phyloP scores from a whole-genome alignment of 2,329 filamentous ascomycete genomes.

The Penicillium sp. region DNA sequence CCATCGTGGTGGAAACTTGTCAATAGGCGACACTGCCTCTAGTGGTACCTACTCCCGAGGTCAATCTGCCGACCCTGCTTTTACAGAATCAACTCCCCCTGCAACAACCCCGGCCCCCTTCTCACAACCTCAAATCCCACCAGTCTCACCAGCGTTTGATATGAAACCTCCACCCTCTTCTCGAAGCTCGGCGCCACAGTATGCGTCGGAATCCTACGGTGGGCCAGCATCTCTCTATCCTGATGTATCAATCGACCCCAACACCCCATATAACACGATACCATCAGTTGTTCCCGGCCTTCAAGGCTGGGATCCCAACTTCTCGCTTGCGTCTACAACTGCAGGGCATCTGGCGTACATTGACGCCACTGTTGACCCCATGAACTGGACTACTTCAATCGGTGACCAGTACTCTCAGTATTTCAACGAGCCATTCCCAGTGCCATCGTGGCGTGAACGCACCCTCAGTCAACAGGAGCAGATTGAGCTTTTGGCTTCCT shows the following conservation, averaged over 20 bases:
- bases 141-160: constrained; percentile 11
- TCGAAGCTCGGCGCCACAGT: constrained; percentile 17
- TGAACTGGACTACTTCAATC: constrained; percentile 46
- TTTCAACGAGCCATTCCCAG: constrained; percentile 47
- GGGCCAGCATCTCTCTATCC: constrained; percentile 23
- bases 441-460: constrained; percentile 59
- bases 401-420: constrained; percentile 51
- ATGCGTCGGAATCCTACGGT: constrained; percentile 23
- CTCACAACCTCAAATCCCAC: constrained; percentile 19
- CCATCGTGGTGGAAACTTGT: constrained; percentile 28
- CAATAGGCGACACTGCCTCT: constrained; percentile 30
- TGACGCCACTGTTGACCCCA: constrained; percentile 38
- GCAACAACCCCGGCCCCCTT: constrained; percentile 17
- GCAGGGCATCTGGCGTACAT: constrained; percentile 37
- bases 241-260: constrained; percentile 37
- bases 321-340: constrained; percentile 39
- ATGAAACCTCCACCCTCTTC: constrained; percentile 20
- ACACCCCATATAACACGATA: constrained; percentile 42
- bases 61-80: constrained; percentile 35
- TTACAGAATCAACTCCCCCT: constrained; percentile 24
- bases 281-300: constrained; percentile 43
- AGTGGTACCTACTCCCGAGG: constrained; percentile 37
- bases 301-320: constrained; percentile 45
- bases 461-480: constrained; percentile 77
- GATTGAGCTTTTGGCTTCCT: constrained; percentile 75